Evolutionary conservation across 108 stramenopile species (phyloP).

Genomic region (Schizochytrium sp.): DNA sequence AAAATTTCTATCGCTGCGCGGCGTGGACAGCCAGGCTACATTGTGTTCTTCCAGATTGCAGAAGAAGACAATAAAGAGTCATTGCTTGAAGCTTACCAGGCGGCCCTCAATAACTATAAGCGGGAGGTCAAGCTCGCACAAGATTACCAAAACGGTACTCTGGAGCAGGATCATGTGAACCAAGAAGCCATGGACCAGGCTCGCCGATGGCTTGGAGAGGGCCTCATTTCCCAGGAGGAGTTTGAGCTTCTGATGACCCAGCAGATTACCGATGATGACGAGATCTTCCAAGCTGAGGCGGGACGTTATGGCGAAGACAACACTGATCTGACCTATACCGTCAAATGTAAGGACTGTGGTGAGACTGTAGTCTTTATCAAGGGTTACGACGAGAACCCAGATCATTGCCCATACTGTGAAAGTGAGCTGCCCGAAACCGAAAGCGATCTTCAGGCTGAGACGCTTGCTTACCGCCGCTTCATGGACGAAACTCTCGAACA

Average conservation of each 20-base stretch:
- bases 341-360: not conserved
- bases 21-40: not conserved
- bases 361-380: constrained; percentile 24
- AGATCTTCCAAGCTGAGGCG: not conserved
- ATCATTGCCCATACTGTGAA: not conserved
- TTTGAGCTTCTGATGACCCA: not conserved
- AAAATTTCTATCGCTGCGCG: not conserved
- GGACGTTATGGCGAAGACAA: constrained; percentile 4
- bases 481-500: not conserved
- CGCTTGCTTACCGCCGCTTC: not conserved
- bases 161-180: not conserved
- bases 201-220: not conserved
- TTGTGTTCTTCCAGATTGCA: not conserved
- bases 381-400: not conserved
- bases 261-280: not conserved
- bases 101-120: not conserved
- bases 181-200: not conserved
- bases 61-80: not conserved
- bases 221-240: not conserved
- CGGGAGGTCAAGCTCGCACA: not conserved
- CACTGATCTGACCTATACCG: not conserved
- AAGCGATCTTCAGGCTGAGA: not conserved
- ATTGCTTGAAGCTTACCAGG: not conserved
- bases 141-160: not conserved
- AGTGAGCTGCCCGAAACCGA: not conserved